A percentile compares a stretch with the other conserved stretches of the same genome.
Evolutionary conservation across 1,284 basidiomycete species (phyloP).

Genomic region (Malassezia sympodialis): DNA sequence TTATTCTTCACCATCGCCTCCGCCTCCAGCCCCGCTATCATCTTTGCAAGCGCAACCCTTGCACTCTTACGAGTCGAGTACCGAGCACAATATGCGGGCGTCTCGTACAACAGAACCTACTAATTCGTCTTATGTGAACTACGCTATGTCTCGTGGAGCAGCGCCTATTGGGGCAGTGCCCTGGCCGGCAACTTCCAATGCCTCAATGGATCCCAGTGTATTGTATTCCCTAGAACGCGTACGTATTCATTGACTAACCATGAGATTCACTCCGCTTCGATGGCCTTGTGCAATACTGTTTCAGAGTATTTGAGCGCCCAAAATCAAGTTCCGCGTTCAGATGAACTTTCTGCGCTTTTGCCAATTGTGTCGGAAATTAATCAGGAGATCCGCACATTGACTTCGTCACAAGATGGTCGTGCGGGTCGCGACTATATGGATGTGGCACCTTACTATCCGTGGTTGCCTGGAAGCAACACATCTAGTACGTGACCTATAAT

Average conservation of each 20-base stretch:
- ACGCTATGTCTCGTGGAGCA: background rate
- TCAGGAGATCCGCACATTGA: constrained; percentile 27
- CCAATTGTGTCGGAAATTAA: constrained; percentile 30
- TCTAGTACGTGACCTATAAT: background rate
- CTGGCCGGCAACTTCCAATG: background rate
- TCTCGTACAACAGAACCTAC: background rate
- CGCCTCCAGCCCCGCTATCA: constrained; percentile 5
- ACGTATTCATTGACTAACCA: background rate
- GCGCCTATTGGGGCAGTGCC: background rate
- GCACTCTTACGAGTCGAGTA: background rate
- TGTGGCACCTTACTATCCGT: constrained; percentile 10
- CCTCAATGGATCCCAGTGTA: constrained; percentile 4
- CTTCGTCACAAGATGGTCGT: constrained; percentile 23
- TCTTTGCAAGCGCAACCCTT: background rate
- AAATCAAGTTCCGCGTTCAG: constrained; percentile 15
- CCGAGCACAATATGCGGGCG: background rate
- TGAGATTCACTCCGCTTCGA: constrained; percentile 27
- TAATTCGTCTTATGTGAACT: background rate
- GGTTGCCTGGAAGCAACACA: background rate
- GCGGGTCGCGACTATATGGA: constrained; percentile 15
- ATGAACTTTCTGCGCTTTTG: constrained; percentile 25
- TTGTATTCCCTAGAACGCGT: constrained; percentile 13
- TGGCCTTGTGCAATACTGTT: constrained; percentile 28
- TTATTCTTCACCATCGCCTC: constrained; percentile 5
- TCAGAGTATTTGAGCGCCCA: constrained; percentile 27